phyloP scores from a whole-genome alignment of 768 basidiomycete genomes.

The Mycena albidolilacea region DNA sequence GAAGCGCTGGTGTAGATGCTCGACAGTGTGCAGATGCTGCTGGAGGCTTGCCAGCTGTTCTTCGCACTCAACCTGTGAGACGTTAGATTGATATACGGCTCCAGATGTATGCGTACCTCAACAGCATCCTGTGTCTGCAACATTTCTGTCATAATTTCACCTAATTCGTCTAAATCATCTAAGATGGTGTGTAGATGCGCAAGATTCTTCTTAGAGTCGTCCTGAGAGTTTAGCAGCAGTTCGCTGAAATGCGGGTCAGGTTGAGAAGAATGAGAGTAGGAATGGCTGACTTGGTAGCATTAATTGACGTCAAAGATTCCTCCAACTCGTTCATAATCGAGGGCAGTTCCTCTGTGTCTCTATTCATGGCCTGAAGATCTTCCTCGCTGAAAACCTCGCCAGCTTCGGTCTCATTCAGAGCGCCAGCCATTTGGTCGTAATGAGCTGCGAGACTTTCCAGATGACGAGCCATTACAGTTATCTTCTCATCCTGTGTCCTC shows the following conservation, averaged over 20 bases:
- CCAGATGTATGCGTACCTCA: constrained; percentile 62
- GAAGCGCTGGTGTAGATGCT: constrained; percentile 76
- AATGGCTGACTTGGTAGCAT: constrained; percentile 64
- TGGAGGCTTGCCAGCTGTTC: constrained; percentile 71
- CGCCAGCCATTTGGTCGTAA: constrained; percentile 83
- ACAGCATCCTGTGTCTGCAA: constrained; percentile 76
- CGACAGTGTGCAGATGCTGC: constrained; percentile 72
- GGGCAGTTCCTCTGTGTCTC: constrained; percentile 85
- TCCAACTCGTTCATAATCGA: constrained; percentile 83
- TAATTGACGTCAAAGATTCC: constrained; percentile 66
- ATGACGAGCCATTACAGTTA: constrained; percentile 78
- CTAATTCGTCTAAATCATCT: constrained; percentile 82
- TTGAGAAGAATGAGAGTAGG: constrained; percentile 10
- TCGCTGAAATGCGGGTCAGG: constrained; percentile 57
- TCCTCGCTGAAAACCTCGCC: constrained; percentile 78
- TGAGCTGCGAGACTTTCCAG: constrained; percentile 82
- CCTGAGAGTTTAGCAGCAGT: constrained; percentile 61
- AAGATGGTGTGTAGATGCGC: constrained; percentile 65
- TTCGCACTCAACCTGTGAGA: constrained; percentile 63
- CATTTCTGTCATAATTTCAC: constrained; percentile 86
- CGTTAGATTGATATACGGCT: background rate
- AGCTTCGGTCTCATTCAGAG: constrained; percentile 76
- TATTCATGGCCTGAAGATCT: constrained; percentile 84
- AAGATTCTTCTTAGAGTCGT: constrained; percentile 61
- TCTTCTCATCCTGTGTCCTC: constrained; percentile 69